These are phyloP conservation scores for Ustilago trichophora DNA, from an alignment of 1,284 basidiomycete genomes.

Conservation along the genomic window DNA sequence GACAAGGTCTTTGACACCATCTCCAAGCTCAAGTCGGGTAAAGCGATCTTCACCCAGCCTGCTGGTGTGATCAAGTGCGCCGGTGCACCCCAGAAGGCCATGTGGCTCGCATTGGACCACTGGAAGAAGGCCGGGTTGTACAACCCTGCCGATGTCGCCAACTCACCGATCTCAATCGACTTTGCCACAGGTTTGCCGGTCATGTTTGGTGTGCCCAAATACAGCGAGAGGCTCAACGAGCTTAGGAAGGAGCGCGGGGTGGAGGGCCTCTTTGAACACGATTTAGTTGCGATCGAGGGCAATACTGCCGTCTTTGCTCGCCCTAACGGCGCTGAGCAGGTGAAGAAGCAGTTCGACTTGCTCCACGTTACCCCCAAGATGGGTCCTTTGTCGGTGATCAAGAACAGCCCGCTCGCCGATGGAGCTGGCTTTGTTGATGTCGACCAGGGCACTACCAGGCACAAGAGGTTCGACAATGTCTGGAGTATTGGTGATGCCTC, in stretches of 20 bases:
- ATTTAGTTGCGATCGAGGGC: conserved; percentile 76
- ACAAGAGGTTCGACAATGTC: conserved; percentile 82
- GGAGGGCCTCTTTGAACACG: conserved; percentile 81
- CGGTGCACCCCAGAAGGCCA: conserved; percentile 73
- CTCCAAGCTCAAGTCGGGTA: conserved; percentile 77
- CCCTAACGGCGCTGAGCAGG: conserved; percentile 56
- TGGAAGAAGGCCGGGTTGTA: conserved; percentile 56
- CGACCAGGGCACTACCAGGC: conserved; percentile 80
- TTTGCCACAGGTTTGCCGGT: conserved; percentile 88
- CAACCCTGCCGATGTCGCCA: conserved; percentile 59
- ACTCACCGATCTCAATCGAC: conserved; percentile 72
- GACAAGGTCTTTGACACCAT: conserved; percentile 58
- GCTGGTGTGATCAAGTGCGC: conserved; percentile 94
- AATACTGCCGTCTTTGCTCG: conserved; percentile 79
- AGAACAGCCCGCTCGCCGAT: conserved; percentile 72
- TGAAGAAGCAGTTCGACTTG: conserved; percentile 80
- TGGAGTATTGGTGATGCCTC: conserved; percentile 91
- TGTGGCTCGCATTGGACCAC: conserved; percentile 63
- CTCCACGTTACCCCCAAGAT: conserved; percentile 91
- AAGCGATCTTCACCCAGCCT: conserved; percentile 95
- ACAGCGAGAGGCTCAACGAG: conserved; percentile 82
- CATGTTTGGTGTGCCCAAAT: conserved; percentile 88
- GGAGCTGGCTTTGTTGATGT: conserved; percentile 76
- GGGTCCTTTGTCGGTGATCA: conserved; percentile 85
- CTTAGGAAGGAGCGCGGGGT: conserved; percentile 83